These are phyloP conservation scores for Suhomyces maxii DNA, from an alignment of 1,139 yeast species.

Conservation along the genomic window DNA sequence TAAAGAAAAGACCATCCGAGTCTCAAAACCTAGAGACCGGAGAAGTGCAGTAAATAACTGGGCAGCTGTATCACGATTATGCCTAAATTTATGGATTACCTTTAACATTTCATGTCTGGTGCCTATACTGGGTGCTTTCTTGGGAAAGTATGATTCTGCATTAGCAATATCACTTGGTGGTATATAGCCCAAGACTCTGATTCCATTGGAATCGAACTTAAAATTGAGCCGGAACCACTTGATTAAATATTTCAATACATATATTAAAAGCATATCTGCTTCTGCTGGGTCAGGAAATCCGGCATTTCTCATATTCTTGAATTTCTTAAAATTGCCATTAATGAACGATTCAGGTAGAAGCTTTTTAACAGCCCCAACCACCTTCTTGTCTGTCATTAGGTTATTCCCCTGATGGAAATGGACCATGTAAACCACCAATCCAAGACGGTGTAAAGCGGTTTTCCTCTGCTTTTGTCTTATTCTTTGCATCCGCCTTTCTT, in stretches of 20 bases:
- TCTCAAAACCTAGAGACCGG: constrained; percentile 34
- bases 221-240: constrained; percentile 42
- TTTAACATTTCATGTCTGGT: constrained; percentile 16
- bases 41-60: constrained; percentile 36
- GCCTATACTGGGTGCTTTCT: constrained; percentile 18
- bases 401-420: constrained; percentile 28
- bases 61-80: constrained; percentile 41
- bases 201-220: constrained; percentile 34
- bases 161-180: constrained; percentile 14
- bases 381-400: constrained; percentile 21
- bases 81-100: constrained; percentile 27
- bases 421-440: constrained; percentile 26
- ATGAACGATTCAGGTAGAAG: constrained; percentile 27
- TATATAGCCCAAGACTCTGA: constrained; percentile 35
- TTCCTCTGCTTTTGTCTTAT: constrained; percentile 12
- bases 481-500: neutral
- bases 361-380: constrained; percentile 26
- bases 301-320: neutral
- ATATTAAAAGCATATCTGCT: constrained; percentile 28
- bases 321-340: constrained; percentile 18
- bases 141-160: constrained; percentile 23
- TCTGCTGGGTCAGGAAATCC: constrained; percentile 5
- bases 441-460: constrained; percentile 25
- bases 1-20: constrained; percentile 35
- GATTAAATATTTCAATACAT: constrained; percentile 34